These are phyloP conservation scores for Silybum marianum DNA, from an alignment of 129 eudicot species.

Conservation along the genomic window DNA sequence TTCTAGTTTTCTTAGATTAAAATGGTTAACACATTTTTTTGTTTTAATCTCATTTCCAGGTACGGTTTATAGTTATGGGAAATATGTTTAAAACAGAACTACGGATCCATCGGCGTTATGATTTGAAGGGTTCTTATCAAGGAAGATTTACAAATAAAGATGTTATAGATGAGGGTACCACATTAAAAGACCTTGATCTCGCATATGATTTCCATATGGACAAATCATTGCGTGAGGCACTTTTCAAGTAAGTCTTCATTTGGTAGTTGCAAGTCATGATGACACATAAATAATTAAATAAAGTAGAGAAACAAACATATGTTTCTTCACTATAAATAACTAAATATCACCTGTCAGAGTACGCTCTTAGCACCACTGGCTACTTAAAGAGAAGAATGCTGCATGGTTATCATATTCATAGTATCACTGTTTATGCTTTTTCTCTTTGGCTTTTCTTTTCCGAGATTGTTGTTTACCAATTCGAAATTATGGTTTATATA, in stretches of 20 bases:
- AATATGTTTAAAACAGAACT: constrained; percentile 95
- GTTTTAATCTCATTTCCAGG: constrained; percentile 45
- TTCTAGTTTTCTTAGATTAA: constrained; percentile 11
- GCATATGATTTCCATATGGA: constrained; percentile 88
- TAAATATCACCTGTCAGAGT: not conserved
- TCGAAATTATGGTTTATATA: not conserved
- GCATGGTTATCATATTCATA: not conserved
- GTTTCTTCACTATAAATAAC: not conserved
- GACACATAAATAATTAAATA: too few species aligned
- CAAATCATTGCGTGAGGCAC: constrained; percentile 75
- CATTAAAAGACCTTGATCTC: constrained; percentile 90
- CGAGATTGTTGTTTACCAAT: not conserved
- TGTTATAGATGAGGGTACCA: constrained; percentile 58
- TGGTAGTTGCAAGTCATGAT: not conserved
- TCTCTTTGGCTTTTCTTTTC: not conserved
- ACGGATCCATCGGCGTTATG: constrained; percentile 86
- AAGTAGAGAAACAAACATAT: too few species aligned
- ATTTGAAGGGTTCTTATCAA: constrained; percentile 86
- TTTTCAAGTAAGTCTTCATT: constrained; percentile 64
- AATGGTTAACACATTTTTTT: not conserved
- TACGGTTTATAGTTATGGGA: constrained; percentile 96
- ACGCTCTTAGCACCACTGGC: not conserved
- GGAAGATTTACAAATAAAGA: constrained; percentile 86
- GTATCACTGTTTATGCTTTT: constrained; percentile 1
- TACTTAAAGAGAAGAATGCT: not conserved